Base-by-base conservation (phyloP, 2,329 filamentous ascomycete genomes). In the Monosporascus sp. region DNA sequence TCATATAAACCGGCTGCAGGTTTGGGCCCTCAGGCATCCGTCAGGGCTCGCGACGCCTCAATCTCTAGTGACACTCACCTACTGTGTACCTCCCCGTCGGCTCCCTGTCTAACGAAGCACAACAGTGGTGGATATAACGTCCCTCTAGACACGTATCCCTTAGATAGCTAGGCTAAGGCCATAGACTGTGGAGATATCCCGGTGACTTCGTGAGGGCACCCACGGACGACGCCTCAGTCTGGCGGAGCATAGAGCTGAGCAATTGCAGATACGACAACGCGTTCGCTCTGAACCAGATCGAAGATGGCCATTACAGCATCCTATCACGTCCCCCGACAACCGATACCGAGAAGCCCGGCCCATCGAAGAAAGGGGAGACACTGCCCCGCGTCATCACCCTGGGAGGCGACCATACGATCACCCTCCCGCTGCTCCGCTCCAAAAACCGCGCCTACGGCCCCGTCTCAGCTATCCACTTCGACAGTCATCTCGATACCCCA, bases 1-100 rank as follows among this genome's bases (percentile, higher is more conserved):
- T 92, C 88, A 0, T 95, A 95, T 72, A 78, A 90, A 50, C 90
- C 90, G 3, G 90, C 90, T 60, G 90, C 90, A 83, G 90, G 37
- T 95, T 95, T 62, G 90, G 90, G 0, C 90, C 91, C 9, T 90
- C 86, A 34, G 90, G 90, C 48, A 93, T 94, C 64, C 83, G 90
- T 68, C 90, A 94, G 78, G 90, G 90, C 73, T 93, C 89, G 66
- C 85, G 90, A 65, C 83, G 90, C 61, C 81, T 94, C 60, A 94
- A 93, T 74, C 85, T 94, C 53, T 94, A 94, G 88, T 92, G 85
- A 64, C 37, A 57, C 52, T 49, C 49, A 37, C 54, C 53, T 48
- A 40, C 14, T 67, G 66, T 66, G 76, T 68, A 74, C 71, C 66
- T 64, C 69, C 31, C 19, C 49, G 31, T 27, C 17, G 6, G 7